Percentiles rank a stretch among this genome's conserved stretches.
Conservation (phyloP, 2,329 filamentous ascomycete species). For the Neopestalotiopsis clavispora region DNA sequence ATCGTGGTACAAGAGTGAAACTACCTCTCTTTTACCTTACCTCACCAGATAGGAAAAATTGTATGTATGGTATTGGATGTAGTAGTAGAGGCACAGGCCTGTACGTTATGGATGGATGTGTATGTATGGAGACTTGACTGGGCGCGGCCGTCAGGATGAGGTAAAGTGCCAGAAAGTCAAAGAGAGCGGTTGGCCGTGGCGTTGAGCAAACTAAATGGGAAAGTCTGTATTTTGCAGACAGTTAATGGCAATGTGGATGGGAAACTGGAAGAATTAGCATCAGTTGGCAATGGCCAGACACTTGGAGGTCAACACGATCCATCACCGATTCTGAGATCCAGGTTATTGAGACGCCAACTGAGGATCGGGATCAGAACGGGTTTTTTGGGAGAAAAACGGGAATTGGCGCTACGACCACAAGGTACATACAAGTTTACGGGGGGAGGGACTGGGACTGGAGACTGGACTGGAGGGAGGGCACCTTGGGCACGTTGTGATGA, state of each 20-base stretch:
- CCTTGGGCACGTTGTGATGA: too few relatives aligned
- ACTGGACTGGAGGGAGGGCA: background rate
- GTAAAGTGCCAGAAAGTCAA: slow-evolving; percentile 4
- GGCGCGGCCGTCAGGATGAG: slow-evolving; percentile 22
- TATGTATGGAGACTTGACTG: slow-evolving; percentile 17
- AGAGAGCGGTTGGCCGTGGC: slow-evolving; percentile 26
- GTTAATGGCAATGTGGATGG: slow-evolving; percentile 40
- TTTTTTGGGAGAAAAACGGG: background rate
- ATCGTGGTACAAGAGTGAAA: background rate
- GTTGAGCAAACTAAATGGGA: slow-evolving; percentile 30
- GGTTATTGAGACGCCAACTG: slow-evolving; percentile 15
- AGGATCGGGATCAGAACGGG: slow-evolving; percentile 16
- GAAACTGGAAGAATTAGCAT: slow-evolving; percentile 29
- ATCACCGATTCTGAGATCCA: slow-evolving; percentile 21
- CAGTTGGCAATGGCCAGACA: slow-evolving; percentile 10
- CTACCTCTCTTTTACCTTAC: background rate
- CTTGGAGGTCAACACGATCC: slow-evolving; percentile 13
- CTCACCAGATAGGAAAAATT: background rate
- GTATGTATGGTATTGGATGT: slow-evolving; percentile 15
- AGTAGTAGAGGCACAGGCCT: background rate
- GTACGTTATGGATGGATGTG: background rate
- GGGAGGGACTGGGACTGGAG: background rate
- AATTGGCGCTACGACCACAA: background rate
- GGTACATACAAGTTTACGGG: background rate
- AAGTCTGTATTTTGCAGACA: slow-evolving; percentile 29